Percentiles rank a stretch among this genome's conserved stretches.
Evolutionary conservation across 768 basidiomycete genomes (phyloP).

Genomic region (Suillus subluteus): DNA sequence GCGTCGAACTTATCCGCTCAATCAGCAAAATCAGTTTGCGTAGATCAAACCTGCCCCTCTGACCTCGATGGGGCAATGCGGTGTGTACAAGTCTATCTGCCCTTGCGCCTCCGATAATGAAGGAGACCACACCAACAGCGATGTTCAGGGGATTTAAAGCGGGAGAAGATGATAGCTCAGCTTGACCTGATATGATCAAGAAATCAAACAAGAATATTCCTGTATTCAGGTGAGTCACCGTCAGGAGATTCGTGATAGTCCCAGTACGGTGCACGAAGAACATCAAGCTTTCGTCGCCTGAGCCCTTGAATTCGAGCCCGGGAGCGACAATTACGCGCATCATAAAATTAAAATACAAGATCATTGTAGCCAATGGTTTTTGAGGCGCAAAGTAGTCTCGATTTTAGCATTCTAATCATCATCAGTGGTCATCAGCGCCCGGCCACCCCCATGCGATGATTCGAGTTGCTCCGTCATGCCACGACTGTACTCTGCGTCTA

Average conservation of each 20-base stretch:
- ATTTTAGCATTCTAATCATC: background rate
- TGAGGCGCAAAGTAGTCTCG: background rate
- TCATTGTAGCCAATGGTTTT: background rate
- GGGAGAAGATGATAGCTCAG: background rate
- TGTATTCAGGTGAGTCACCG: too few relatives aligned
- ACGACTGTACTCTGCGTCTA: slow-evolving; percentile 67
- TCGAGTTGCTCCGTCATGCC: slow-evolving; percentile 58
- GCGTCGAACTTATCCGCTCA: background rate
- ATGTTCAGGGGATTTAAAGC: background rate
- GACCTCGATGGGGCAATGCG: background rate
- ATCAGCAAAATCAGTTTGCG: background rate
- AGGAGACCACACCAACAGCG: background rate
- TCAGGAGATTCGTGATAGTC: too few relatives aligned
- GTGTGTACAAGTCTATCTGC: background rate
- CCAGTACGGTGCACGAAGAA: slow-evolving; percentile 42
- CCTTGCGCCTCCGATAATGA: background rate
- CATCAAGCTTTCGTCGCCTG: slow-evolving; percentile 48
- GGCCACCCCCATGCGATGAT: slow-evolving; percentile 61
- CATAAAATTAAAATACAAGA: background rate
- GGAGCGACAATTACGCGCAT: slow-evolving; percentile 40
- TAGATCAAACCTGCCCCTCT: background rate
- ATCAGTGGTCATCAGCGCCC: slow-evolving; percentile 59
- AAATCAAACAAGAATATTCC: background rate
- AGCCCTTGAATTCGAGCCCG: slow-evolving; percentile 62
- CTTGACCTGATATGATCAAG: background rate